Percentiles rank a stretch among this genome's conserved stretches.
phyloP scores from a whole-genome alignment of 1,139 yeast species.

The Lodderomyces orthopsilosis region DNA sequence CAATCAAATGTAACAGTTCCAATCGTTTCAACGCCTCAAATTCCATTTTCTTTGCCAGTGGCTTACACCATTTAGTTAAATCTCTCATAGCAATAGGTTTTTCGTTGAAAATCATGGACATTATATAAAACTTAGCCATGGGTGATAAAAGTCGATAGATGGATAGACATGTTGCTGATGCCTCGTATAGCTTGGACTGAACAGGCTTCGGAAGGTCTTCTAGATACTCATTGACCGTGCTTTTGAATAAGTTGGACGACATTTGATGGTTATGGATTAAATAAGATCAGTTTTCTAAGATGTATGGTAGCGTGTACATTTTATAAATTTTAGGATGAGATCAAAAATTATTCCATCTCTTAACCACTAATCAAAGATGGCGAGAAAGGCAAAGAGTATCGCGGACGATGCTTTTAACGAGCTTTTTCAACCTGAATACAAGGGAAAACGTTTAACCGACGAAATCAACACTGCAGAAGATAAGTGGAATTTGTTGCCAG shows the following conservation, averaged over 20 bases:
- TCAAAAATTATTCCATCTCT: constrained; percentile 3
- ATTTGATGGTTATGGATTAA: constrained; percentile 13
- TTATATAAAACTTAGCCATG: constrained; percentile 81
- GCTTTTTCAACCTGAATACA: constrained; percentile 73
- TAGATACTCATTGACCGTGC: constrained; percentile 84
- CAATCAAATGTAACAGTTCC: constrained; percentile 70
- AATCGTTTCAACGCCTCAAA: constrained; percentile 79
- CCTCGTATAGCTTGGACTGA: constrained; percentile 68
- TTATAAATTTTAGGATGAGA: constrained; percentile 9
- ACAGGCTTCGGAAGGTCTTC: constrained; percentile 86
- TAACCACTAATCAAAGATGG: background rate
- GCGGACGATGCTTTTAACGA: constrained; percentile 65
- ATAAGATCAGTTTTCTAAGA: background rate
- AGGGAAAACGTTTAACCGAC: constrained; percentile 84
- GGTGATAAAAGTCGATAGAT: constrained; percentile 85
- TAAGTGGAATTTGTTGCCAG: constrained; percentile 95
- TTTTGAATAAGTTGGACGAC: constrained; percentile 53
- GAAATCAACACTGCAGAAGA: constrained; percentile 87
- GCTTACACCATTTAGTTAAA: constrained; percentile 74
- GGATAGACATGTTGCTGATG: constrained; percentile 93
- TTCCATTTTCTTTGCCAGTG: constrained; percentile 52
- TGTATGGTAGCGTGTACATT: constrained; percentile 3
- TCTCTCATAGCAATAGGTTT: constrained; percentile 66
- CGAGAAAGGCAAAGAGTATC: background rate
- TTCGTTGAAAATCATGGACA: constrained; percentile 83